Evolutionary conservation across 2,329 filamentous ascomycete genomes (phyloP).

Genomic region (Fusarium palustre): DNA sequence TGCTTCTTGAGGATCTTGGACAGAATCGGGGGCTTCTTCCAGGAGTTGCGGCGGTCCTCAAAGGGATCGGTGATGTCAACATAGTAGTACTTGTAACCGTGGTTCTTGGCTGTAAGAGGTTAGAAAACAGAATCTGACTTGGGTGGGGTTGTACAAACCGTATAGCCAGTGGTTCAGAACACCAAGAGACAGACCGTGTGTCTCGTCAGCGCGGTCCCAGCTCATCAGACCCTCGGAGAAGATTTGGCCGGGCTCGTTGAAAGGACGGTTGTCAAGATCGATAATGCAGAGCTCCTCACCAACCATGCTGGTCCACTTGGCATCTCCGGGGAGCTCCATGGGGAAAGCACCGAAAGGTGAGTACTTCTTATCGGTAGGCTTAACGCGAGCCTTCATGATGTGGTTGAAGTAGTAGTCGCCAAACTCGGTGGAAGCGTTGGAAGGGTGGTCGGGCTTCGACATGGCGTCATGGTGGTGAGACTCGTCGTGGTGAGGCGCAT

Average conservation of each 20-base stretch:
- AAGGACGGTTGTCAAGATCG: constrained; percentile 58
- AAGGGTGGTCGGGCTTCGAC: constrained; percentile 27
- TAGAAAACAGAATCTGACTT: constrained; percentile 23
- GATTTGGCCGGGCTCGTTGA: constrained; percentile 52
- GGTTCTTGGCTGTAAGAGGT: constrained; percentile 54
- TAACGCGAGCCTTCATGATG: constrained; percentile 48
- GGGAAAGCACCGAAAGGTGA: constrained; percentile 51
- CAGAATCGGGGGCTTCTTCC: constrained; percentile 60
- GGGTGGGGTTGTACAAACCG: constrained; percentile 42
- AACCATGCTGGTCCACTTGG: constrained; percentile 51
- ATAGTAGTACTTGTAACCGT: constrained; percentile 62
- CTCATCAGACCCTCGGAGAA: constrained; percentile 52
- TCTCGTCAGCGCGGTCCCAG: constrained; percentile 50
- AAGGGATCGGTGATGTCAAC: constrained; percentile 53
- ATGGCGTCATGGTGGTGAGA: constrained; percentile 25
- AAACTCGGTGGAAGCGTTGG: constrained; percentile 43
- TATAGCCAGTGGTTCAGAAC: constrained; percentile 60
- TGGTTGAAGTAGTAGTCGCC: constrained; percentile 51
- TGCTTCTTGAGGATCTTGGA: constrained; percentile 58
- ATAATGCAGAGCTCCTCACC: constrained; percentile 59
- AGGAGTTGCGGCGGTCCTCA: constrained; percentile 58
- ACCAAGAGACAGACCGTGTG: constrained; percentile 56
- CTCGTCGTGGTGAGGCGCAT: constrained; percentile 1
- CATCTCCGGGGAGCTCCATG: constrained; percentile 46
- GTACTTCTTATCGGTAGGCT: constrained; percentile 46